phyloP scores from a whole-genome alignment of 108 stramenopile genomes.

The Mediolabrus comicus region DNA sequence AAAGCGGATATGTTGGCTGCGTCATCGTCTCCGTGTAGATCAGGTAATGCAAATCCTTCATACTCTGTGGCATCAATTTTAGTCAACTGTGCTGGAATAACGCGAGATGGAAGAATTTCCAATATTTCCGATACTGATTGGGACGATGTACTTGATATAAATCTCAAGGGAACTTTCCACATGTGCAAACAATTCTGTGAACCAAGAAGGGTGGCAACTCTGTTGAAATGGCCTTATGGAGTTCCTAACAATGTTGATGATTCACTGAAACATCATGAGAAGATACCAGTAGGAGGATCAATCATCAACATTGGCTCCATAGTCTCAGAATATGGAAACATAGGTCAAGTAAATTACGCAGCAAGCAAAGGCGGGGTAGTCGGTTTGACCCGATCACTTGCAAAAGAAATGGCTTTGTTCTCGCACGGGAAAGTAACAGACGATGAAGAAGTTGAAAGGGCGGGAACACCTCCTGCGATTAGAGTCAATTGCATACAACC shows the following conservation, averaged over 20 bases:
- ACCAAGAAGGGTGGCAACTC: constrained; percentile 20
- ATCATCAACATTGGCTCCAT: constrained; percentile 82
- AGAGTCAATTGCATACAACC: constrained; percentile 77
- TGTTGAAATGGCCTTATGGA: background rate
- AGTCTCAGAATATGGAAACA: constrained; percentile 66
- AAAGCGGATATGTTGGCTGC: constrained; percentile 39
- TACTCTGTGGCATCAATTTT: constrained; percentile 47
- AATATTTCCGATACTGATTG: constrained; percentile 48
- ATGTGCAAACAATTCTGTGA: constrained; percentile 59
- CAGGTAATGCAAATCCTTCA: background rate
- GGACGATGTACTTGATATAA: constrained; percentile 52
- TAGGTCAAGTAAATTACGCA: constrained; percentile 83
- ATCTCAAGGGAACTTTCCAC: constrained; percentile 55
- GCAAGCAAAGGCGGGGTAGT: constrained; percentile 83
- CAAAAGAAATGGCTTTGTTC: constrained; percentile 70
- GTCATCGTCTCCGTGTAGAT: constrained; percentile 12
- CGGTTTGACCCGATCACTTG: constrained; percentile 64
- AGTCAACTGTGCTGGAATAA: constrained; percentile 82
- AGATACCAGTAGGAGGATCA: constrained; percentile 43
- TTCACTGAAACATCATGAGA: too few relatives aligned
- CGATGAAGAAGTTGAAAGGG: background rate
- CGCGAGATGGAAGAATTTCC: constrained; percentile 57
- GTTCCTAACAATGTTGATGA: background rate
- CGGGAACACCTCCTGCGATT: constrained; percentile 31
- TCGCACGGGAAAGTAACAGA: constrained; percentile 1